phyloP scores from a whole-genome alignment of 768 basidiomycete species.

The Naganishia randhawae region DNA sequence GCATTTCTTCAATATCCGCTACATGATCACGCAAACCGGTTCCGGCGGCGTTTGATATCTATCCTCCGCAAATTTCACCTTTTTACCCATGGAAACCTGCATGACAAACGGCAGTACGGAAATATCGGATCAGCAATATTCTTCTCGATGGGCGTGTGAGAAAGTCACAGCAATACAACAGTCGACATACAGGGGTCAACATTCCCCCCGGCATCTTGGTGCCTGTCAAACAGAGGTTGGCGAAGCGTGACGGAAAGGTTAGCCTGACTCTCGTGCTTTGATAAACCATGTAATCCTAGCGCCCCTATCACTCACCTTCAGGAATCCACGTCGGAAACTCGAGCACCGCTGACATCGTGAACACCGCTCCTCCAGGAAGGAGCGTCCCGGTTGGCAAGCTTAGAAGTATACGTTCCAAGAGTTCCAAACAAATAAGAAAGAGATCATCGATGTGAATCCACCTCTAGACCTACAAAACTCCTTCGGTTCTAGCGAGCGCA shows the following conservation, averaged over 20 bases:
- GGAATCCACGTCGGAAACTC: conserved; percentile 27
- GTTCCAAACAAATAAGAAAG: background rate
- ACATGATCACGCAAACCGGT: conserved; percentile 21
- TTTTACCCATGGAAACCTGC: too few species aligned
- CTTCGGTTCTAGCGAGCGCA: conserved; percentile 19
- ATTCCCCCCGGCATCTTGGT: too few species aligned
- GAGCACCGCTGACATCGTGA: conserved; percentile 23
- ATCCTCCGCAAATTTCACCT: background rate
- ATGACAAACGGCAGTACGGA: too few species aligned
- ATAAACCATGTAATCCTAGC: background rate
- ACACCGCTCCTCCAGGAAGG: conserved; percentile 21
- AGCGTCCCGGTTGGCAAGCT: conserved; percentile 20
- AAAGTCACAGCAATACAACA: background rate
- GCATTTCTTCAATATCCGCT: too few species aligned
- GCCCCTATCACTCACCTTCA: background rate
- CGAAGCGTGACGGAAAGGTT: too few species aligned
- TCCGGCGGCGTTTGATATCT: background rate
- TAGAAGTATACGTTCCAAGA: too few species aligned
- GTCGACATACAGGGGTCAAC: too few species aligned
- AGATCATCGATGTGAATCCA: background rate
- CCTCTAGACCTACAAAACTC: conserved; percentile 26
- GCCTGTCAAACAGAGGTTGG: background rate
- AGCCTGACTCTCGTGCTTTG: too few species aligned
- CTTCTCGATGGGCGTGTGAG: background rate
- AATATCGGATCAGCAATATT: background rate